Evolutionary conservation across 148 eudicot species (phyloP).

Genomic region (Rhododendron kiyosumense): DNA sequence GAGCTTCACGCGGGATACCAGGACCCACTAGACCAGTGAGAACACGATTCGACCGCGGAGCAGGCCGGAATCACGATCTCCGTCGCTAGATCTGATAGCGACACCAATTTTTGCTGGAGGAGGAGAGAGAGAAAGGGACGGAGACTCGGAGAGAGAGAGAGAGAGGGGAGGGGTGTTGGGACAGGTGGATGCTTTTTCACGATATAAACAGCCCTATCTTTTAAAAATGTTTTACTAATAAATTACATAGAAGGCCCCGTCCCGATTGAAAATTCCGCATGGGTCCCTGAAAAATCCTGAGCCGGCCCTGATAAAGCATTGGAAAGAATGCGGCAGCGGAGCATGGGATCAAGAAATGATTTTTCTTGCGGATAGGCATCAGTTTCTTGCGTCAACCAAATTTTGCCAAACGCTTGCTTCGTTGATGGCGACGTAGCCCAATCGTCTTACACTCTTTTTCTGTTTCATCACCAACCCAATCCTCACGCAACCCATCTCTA

Average conservation of each 20-base stretch:
- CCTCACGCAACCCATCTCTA: background rate
- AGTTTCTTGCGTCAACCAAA: constrained; percentile 14
- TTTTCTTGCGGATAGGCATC: constrained; percentile 6
- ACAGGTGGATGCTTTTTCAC: too few relatives aligned
- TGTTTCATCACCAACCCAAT: background rate
- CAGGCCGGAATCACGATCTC: constrained; percentile 61
- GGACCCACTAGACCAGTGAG: background rate
- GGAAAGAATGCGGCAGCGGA: background rate
- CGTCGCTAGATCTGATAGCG: constrained; percentile 56
- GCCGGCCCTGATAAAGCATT: background rate
- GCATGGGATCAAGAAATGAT: background rate
- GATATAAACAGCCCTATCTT: too few relatives aligned
- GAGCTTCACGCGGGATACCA: constrained; percentile 3
- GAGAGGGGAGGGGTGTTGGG: too few relatives aligned
- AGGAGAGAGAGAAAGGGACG: background rate
- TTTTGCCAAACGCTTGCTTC: background rate
- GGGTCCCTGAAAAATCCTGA: too few relatives aligned
- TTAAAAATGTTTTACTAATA: too few relatives aligned
- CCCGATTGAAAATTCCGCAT: too few relatives aligned
- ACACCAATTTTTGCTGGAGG: background rate
- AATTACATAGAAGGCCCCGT: too few relatives aligned
- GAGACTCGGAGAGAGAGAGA: background rate
- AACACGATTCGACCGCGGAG: constrained; percentile 39
- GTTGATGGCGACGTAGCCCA: constrained; percentile 19
- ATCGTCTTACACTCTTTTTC: background rate